phyloP scores from a whole-genome alignment of 1,139 yeast species.

The Trichomonascaceae sp. region DNA sequence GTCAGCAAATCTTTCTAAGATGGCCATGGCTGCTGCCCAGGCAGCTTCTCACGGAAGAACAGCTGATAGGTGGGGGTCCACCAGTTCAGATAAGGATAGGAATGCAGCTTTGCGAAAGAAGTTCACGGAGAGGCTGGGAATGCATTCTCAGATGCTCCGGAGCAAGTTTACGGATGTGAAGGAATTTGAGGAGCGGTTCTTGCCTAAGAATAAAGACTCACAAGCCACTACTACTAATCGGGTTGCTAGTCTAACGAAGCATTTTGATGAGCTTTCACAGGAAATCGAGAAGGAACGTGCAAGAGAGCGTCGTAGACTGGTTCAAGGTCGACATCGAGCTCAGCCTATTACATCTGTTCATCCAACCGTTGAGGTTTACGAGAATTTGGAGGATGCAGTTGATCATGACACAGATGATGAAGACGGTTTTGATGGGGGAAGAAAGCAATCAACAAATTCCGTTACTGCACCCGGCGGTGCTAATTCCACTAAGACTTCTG shows the following conservation, averaged over 20 bases:
- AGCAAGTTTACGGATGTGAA: constrained; percentile 26
- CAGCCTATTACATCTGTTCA: constrained; percentile 68
- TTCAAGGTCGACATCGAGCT: constrained; percentile 62
- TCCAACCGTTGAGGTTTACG: constrained; percentile 89
- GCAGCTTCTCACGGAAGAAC: not conserved
- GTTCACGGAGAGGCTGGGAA: constrained; percentile 17
- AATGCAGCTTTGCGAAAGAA: constrained; percentile 15
- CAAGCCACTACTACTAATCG: constrained; percentile 11
- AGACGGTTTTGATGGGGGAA: constrained; percentile 5
- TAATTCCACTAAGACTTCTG: not conserved
- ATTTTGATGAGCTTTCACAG: constrained; percentile 71
- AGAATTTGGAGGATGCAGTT: constrained; percentile 86
- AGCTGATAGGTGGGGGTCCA: not conserved
- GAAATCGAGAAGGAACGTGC: constrained; percentile 90
- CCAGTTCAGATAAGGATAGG: not conserved
- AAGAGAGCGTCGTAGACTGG: constrained; percentile 59
- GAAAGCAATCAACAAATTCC: not conserved
- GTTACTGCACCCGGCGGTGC: not conserved
- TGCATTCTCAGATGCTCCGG: constrained; percentile 19
- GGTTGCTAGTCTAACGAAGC: constrained; percentile 41
- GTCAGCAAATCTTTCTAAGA: not conserved
- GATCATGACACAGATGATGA: constrained; percentile 36
- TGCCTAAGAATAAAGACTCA: constrained; percentile 11
- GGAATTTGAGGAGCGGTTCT: constrained; percentile 29
- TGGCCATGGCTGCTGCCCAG: not conserved